phyloP scores from a whole-genome alignment of 2,329 filamentous ascomycete genomes.

The Purpureocillium takamizusanense region DNA sequence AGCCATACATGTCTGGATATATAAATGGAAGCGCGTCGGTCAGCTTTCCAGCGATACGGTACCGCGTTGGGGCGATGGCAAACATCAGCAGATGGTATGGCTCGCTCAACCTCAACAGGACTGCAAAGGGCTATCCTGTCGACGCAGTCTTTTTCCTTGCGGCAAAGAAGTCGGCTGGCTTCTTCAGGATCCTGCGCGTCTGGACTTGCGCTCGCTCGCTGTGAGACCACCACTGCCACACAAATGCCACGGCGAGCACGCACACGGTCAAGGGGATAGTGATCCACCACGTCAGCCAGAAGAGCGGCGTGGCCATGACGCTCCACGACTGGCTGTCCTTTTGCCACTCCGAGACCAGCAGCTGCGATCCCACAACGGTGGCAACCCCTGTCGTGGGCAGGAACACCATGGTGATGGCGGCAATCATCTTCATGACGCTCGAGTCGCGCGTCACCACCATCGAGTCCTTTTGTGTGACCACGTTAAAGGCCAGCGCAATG shows the following conservation, averaged over 20 bases:
- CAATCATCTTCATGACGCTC: conserved; percentile 26
- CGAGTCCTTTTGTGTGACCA: conserved; percentile 26
- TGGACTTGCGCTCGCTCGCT: conserved; percentile 6
- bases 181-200: too few relatives aligned
- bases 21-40: too few relatives aligned
- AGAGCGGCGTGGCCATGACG: conserved; percentile 14
- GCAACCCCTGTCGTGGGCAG: conserved; percentile 26
- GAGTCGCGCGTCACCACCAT: conserved; percentile 23
- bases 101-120: too few relatives aligned
- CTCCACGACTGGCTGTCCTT: conserved; percentile 13
- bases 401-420: conserved; percentile 27
- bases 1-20: too few relatives aligned
- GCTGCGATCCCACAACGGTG: conserved; percentile 18
- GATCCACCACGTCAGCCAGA: conserved; percentile 21
- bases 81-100: too few relatives aligned
- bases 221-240: conserved; percentile 20
- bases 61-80: too few relatives aligned
- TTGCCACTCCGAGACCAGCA: conserved; percentile 13
- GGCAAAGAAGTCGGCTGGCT: too few relatives aligned
- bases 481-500: conserved; percentile 24
- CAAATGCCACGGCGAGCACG: conserved; percentile 12
- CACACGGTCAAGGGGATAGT: conserved; percentile 17
- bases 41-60: too few relatives aligned
- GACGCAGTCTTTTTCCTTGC: too few relatives aligned
- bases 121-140: too few relatives aligned